phyloP scores from a whole-genome alignment of 345 rosid species.

The Odontarrhena argentea region DNA sequence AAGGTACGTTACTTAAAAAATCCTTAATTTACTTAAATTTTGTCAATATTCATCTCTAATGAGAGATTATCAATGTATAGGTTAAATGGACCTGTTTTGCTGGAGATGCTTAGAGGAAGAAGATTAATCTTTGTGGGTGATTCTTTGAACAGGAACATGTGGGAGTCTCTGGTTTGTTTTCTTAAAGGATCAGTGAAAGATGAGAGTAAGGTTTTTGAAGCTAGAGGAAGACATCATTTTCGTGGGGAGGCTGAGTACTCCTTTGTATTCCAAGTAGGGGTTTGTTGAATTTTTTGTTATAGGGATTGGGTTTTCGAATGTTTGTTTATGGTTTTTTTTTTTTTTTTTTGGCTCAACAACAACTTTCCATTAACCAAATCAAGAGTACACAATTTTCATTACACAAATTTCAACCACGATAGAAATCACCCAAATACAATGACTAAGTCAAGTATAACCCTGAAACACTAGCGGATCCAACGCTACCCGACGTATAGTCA shows the following conservation, averaged over 20 bases:
- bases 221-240: slow-evolving; percentile 66
- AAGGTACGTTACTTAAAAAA: slow-evolving; percentile 48
- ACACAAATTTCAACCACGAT: too few relatives aligned
- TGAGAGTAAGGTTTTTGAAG: slow-evolving; percentile 69
- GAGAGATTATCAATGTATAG: slow-evolving; percentile 32
- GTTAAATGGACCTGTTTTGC: slow-evolving; percentile 65
- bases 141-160: slow-evolving; percentile 94
- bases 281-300: not conserved
- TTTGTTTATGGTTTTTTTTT: not conserved
- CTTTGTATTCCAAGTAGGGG: slow-evolving; percentile 65
- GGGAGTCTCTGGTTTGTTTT: slow-evolving; percentile 95
- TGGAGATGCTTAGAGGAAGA: slow-evolving; percentile 83
- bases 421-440: too few relatives aligned
- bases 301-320: not conserved
- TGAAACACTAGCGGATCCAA: too few relatives aligned
- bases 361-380: too few relatives aligned
- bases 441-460: too few relatives aligned
- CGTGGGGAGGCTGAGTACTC: slow-evolving; percentile 87
- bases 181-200: slow-evolving; percentile 65
- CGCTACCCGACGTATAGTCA: too few relatives aligned
- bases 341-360: too few relatives aligned
- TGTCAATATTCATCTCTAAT: not conserved
- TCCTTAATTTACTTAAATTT: not conserved
- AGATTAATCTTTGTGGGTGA: slow-evolving; percentile 90
- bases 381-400: too few relatives aligned